Conservation (phyloP, 2,329 filamentous ascomycete genomes). For the Trichoderma gracile region DNA sequence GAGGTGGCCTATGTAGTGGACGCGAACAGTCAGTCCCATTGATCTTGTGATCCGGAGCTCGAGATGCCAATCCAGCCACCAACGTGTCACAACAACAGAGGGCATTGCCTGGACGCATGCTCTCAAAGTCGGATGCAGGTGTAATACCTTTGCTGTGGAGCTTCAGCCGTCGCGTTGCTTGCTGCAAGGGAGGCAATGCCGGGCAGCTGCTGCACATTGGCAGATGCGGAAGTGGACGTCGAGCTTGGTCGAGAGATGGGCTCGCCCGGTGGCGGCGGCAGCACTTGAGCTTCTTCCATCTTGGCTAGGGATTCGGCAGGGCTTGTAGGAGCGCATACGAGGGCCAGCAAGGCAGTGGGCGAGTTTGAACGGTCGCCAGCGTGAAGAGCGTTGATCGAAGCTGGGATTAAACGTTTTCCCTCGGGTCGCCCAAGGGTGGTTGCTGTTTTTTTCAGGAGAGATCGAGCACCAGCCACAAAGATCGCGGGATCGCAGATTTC, state of each 20-base stretch:
- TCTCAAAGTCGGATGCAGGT: background rate
- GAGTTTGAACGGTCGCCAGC: constrained; percentile 22
- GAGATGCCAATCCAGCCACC: background rate
- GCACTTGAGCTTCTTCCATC: constrained; percentile 51
- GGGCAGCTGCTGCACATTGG: constrained; percentile 47
- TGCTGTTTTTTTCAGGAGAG: constrained; percentile 19
- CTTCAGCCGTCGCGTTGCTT: constrained; percentile 41
- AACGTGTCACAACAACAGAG: background rate
- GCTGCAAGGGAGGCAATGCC: constrained; percentile 49
- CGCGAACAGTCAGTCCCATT: constrained; percentile 7
- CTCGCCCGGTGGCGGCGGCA: constrained; percentile 46
- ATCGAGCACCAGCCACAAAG: constrained; percentile 18
- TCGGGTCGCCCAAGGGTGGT: background rate
- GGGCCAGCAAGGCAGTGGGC: constrained; percentile 14
- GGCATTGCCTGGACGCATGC: background rate
- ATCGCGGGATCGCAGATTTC: constrained; percentile 25
- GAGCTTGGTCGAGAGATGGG: constrained; percentile 53
- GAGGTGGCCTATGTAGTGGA: constrained; percentile 11
- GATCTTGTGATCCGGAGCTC: background rate
- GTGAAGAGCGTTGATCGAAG: constrained; percentile 5
- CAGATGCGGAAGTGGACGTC: constrained; percentile 49
- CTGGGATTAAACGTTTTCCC: background rate
- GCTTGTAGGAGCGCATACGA: constrained; percentile 6
- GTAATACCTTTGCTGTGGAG: constrained; percentile 42
- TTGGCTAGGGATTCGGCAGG: constrained; percentile 29